Evolutionary conservation across 345 rosid genomes (phyloP).

Genomic region (Ailanthus altissimus): DNA sequence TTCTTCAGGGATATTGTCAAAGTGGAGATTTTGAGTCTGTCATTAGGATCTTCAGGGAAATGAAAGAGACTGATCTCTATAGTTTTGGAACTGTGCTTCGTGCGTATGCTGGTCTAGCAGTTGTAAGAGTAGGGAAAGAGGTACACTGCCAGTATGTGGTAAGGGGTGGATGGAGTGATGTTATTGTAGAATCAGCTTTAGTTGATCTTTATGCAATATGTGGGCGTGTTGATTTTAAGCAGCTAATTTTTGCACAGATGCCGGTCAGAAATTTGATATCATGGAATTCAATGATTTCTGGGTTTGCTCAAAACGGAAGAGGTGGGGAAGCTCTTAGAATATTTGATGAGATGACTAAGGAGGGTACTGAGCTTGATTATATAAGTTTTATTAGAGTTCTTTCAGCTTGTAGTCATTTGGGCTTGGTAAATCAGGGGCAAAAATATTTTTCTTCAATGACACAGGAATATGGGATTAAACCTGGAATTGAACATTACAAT

Average conservation of each 20-base stretch:
- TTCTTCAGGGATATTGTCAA: constrained; percentile 84
- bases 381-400: constrained; percentile 83
- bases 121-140: constrained; percentile 77
- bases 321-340: constrained; percentile 60
- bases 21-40: constrained; percentile 61
- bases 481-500: constrained; percentile 78
- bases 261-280: constrained; percentile 61
- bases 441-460: constrained; percentile 58
- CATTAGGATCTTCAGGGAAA: constrained; percentile 57
- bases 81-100: constrained; percentile 84
- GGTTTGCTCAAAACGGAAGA: constrained; percentile 88
- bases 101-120: constrained; percentile 83
- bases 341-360: constrained; percentile 57
- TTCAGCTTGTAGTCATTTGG: constrained; percentile 80
- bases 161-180: constrained; percentile 68
- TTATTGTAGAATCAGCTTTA: constrained; percentile 83
- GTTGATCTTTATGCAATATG: constrained; percentile 90
- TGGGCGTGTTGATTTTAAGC: constrained; percentile 68
- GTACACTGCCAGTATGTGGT: constrained; percentile 84
- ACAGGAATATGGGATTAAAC: constrained; percentile 50
- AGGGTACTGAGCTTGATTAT: constrained; percentile 66
- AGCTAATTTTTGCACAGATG: constrained; percentile 53
- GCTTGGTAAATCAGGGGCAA: constrained; percentile 70
- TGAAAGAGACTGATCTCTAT: constrained; percentile 60
- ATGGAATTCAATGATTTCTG: constrained; percentile 85